Evolutionary conservation across 2,329 filamentous ascomycete species (phyloP).

Genomic region (Fusarium mundagurra): DNA sequence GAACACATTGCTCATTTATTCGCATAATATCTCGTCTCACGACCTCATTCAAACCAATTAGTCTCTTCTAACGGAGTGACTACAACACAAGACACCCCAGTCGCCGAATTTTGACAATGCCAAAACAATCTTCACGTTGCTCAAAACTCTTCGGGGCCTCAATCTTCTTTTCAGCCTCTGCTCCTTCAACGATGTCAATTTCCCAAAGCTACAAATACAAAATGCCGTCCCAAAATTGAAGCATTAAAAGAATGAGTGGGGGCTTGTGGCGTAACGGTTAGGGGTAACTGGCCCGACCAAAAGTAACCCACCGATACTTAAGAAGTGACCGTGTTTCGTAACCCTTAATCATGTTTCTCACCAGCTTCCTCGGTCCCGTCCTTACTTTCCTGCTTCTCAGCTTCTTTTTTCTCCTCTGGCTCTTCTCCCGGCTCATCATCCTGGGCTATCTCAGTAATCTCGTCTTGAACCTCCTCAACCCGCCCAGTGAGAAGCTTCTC

Average conservation of each 20-base stretch:
- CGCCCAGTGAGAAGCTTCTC: not conserved
- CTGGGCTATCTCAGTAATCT: not conserved
- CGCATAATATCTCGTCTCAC: too few relatives aligned
- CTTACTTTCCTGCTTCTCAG: fast-evolving
- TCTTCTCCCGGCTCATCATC: fast-evolving
- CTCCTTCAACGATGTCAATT: not conserved
- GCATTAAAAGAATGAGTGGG: not conserved
- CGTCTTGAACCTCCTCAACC: not conserved
- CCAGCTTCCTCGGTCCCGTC: fast-evolving
- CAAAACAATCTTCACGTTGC: not conserved
- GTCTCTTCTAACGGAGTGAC: too few relatives aligned
- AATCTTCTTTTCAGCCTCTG: not conserved
- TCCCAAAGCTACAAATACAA: not conserved
- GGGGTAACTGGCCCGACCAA: too few relatives aligned
- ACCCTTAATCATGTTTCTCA: not conserved
- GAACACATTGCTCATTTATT: too few relatives aligned
- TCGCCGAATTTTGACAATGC: too few relatives aligned
- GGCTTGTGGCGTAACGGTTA: too few relatives aligned
- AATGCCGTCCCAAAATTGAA: not conserved
- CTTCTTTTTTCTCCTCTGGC: fast-evolving
- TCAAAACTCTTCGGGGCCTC: fast-evolving
- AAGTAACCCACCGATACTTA: fast-evolving
- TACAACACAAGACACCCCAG: too few relatives aligned
- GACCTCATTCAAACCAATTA: too few relatives aligned
- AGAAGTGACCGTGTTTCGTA: fast-evolving